A percentile compares a stretch with the other conserved stretches of the same genome.
phyloP scores from a whole-genome alignment of 306 rosid genomes.

The Arachis stenosperma region DNA sequence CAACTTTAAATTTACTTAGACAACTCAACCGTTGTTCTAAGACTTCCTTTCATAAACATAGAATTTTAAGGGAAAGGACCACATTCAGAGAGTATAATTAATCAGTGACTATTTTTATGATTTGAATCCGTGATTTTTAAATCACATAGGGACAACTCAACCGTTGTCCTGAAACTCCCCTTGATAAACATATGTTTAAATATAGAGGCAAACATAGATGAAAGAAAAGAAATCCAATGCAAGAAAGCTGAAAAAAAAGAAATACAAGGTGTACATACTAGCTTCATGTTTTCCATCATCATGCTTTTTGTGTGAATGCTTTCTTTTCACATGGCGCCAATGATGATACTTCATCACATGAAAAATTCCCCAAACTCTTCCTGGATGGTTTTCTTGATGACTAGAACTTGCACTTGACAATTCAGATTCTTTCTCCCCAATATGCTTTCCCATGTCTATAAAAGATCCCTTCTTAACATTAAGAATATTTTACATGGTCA shows the following conservation, averaged over 20 bases:
- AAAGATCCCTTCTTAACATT: slow-evolving; percentile 13
- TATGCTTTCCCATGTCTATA: slow-evolving; percentile 51
- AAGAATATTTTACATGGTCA: not conserved
- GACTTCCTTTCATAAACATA: too few species aligned
- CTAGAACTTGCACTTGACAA: slow-evolving; percentile 23
- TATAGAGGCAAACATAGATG: not conserved
- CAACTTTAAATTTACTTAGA: too few species aligned
- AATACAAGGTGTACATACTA: slow-evolving; percentile 31
- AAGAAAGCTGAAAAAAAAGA: not conserved
- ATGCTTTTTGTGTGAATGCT: slow-evolving; percentile 41
- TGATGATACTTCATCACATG: slow-evolving; percentile 63
- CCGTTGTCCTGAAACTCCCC: too few species aligned
- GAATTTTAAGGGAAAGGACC: too few species aligned
- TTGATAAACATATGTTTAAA: too few species aligned
- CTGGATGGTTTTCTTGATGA: slow-evolving; percentile 38
- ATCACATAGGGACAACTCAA: too few species aligned
- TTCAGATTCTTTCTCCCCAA: slow-evolving; percentile 29
- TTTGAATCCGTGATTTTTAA: too few species aligned
- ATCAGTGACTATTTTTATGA: too few species aligned
- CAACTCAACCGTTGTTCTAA: too few species aligned
- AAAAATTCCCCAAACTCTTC: slow-evolving; percentile 63
- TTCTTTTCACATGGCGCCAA: slow-evolving; percentile 68
- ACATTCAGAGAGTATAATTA: too few species aligned
- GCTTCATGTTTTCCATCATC: slow-evolving; percentile 22
- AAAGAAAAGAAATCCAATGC: not conserved